phyloP scores from a whole-genome alignment of 2,329 filamentous ascomycete genomes.

The Kalmusia sp. region DNA sequence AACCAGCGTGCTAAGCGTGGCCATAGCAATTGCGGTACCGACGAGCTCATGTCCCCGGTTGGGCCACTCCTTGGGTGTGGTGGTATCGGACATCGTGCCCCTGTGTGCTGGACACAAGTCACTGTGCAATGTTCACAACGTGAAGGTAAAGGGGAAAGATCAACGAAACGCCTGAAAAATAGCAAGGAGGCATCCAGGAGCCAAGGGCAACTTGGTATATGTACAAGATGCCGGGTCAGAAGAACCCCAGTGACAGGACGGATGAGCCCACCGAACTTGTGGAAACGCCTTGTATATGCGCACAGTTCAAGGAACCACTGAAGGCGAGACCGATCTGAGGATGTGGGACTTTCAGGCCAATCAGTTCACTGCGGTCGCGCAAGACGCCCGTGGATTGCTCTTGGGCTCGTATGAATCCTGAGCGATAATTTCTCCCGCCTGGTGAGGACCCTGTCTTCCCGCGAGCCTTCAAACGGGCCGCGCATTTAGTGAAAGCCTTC shows the following conservation, averaged over 20 bases:
- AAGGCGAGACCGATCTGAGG: background rate
- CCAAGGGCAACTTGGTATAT: background rate
- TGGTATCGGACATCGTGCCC: background rate
- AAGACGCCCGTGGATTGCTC: background rate
- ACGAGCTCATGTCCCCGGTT: conserved; percentile 12
- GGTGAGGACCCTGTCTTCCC: background rate
- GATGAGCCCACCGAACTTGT: background rate
- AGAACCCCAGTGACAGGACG: background rate
- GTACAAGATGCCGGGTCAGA: background rate
- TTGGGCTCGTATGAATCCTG: background rate
- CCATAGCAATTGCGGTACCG: conserved; percentile 8
- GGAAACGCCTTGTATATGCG: background rate
- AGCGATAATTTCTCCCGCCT: background rate
- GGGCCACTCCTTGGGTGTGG: background rate
- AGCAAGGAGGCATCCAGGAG: background rate
- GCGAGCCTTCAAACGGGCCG: background rate
- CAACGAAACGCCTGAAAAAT: background rate
- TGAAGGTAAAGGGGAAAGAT: conserved; percentile 17
- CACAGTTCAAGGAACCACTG: background rate
- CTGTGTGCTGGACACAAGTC: background rate
- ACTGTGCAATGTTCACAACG: conserved; percentile 1
- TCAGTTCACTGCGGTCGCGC: background rate
- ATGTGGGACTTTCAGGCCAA: background rate
- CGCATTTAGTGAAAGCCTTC: background rate
- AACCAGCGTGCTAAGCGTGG: conserved; percentile 5